Evolutionary conservation across 1,284 basidiomycete genomes (phyloP).

Genomic region (Boletellus deceptivus): DNA sequence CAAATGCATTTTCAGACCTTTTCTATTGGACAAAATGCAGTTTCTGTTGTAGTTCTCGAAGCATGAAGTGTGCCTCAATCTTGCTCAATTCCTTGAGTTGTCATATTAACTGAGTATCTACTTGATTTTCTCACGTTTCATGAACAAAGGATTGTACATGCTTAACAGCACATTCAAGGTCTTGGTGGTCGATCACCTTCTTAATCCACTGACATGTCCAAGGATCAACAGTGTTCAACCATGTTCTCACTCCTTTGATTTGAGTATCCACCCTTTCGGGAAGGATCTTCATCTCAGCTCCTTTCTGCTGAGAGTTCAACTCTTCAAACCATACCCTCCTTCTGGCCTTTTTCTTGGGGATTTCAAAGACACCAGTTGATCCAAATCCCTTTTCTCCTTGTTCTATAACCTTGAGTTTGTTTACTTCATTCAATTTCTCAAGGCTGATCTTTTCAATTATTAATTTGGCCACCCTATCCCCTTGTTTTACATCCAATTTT

Average conservation of each 20-base stretch:
- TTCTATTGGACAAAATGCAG: not conserved
- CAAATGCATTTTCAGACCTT: not conserved
- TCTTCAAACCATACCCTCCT: too few species aligned
- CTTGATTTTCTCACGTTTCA: not conserved
- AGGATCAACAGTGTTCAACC: not conserved
- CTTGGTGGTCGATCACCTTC: fast-evolving
- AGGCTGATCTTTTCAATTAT: not conserved
- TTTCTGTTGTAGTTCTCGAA: not conserved
- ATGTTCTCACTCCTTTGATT: too few species aligned
- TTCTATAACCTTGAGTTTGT: not conserved
- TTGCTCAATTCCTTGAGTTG: too few species aligned
- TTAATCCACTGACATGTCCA: not conserved
- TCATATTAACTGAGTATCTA: not conserved
- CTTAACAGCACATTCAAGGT: fast-evolving
- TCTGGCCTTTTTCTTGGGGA: too few species aligned
- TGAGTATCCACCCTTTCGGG: too few species aligned
- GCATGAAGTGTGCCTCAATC: not conserved
- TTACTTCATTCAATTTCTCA: not conserved
- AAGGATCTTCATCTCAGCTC: too few species aligned
- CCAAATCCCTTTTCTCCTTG: not conserved
- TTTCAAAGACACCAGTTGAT: not conserved
- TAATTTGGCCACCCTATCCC: not conserved
- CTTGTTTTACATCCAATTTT: not conserved
- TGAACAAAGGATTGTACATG: not conserved
- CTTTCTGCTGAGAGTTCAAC: too few species aligned